These are phyloP conservation scores for Eutrema heterophyllum DNA, from an alignment of 345 rosid genomes.

Conservation along the genomic window DNA sequence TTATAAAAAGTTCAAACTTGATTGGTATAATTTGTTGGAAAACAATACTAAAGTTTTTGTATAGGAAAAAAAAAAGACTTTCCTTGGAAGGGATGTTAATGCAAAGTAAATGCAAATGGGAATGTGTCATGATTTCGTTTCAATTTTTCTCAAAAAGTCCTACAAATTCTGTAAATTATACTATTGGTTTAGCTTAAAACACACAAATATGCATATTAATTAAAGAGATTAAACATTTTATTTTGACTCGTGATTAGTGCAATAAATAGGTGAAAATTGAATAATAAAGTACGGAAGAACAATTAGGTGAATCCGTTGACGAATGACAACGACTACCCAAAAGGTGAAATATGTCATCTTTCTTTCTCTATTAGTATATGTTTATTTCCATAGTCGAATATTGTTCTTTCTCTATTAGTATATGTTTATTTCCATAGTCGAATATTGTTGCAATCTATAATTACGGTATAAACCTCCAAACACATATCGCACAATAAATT, in stretches of 20 bases:
- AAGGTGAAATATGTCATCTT: constrained; percentile 23
- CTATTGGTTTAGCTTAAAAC: not conserved
- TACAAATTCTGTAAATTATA: not conserved
- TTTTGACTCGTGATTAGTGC: constrained; percentile 18
- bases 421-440: no score
- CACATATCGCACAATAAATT: no score
- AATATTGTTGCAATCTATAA: no score
- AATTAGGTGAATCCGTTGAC: constrained; percentile 17
- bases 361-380: not conserved
- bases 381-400: constrained; percentile 4
- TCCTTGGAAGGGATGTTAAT: constrained; percentile 10
- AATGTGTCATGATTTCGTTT: not conserved
- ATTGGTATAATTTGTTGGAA: not conserved
- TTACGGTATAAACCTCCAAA: no score
- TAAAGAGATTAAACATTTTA: not conserved
- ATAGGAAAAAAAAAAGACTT: not conserved
- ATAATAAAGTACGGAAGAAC: not conserved
- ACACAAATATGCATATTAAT: not conserved
- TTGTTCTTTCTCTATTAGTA: no score
- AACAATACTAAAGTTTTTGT: not conserved
- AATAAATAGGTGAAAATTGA: constrained; percentile 2
- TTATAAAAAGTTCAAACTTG: not conserved
- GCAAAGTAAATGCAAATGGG: not conserved
- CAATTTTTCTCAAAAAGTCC: not conserved
- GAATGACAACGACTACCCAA: constrained; percentile 19